These are phyloP conservation scores for Neurospora sp. DNA, from an alignment of 2,329 filamentous ascomycete genomes.

Conservation along the genomic window DNA sequence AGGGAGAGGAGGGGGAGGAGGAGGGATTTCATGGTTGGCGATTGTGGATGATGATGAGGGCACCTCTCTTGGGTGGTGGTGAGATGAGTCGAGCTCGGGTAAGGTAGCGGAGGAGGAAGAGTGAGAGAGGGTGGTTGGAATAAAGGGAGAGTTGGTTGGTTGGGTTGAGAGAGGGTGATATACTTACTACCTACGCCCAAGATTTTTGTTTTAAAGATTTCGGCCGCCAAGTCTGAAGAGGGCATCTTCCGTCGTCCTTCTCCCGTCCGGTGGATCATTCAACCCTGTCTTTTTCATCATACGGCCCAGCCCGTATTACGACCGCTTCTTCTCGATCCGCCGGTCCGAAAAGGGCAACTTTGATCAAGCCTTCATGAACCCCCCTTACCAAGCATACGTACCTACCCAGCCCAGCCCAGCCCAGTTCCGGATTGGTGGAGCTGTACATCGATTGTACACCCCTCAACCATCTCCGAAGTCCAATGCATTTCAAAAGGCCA, in stretches of 20 bases:
- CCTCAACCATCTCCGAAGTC: neutral
- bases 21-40: slow-evolving; percentile 3
- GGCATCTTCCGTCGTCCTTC: neutral
- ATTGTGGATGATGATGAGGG: neutral
- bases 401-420: neutral
- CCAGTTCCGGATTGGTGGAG: neutral
- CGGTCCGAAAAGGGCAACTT: neutral
- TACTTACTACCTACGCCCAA: no score
- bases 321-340: neutral
- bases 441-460: neutral
- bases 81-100: neutral
- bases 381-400: neutral
- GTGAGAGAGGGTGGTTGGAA: neutral
- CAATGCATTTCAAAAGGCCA: neutral
- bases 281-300: neutral
- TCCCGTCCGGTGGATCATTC: neutral
- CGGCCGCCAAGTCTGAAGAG: neutral
- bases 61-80: neutral
- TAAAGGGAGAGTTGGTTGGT: neutral
- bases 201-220: neutral
- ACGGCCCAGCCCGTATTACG: neutral
- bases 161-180: neutral
- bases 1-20: slow-evolving; percentile 3
- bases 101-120: neutral
- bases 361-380: neutral